Evolutionary conservation across 2,329 filamentous ascomycete genomes (phyloP).

Genomic region (Ophiocordyceps camponoti-rufipedis): DNA sequence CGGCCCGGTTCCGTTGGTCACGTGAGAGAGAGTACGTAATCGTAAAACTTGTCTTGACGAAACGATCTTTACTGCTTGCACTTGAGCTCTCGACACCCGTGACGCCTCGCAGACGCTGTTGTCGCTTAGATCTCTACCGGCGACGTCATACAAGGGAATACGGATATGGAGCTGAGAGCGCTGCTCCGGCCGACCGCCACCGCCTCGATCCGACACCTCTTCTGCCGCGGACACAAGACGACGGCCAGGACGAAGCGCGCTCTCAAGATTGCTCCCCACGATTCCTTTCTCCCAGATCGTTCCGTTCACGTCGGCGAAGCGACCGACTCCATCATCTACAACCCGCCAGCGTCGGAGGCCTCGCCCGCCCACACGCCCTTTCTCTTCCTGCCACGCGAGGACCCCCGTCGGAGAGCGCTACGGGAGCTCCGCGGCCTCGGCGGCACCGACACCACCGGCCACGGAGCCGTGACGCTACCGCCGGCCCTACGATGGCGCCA

Average conservation of each 20-base stretch:
- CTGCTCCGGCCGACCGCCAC: conserved; percentile 12
- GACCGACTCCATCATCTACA: conserved; percentile 31
- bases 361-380: conserved; percentile 48
- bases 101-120: no score
- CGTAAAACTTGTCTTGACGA: no score
- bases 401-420: conserved; percentile 33
- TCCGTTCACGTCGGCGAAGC: conserved; percentile 10
- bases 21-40: no score
- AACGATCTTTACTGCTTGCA: no score
- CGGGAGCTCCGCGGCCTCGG: conserved; percentile 18
- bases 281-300: conserved; percentile 33
- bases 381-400: conserved; percentile 41
- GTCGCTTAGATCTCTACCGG: no score
- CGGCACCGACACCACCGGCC: conserved; percentile 2
- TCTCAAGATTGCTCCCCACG: conserved; percentile 41
- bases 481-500: conserved; percentile 16
- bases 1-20: no score
- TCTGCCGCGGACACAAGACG: conserved; percentile 28
- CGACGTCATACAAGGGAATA: no score
- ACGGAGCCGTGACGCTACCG: conserved; percentile 11
- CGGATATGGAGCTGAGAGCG: conserved; percentile 16
- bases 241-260: conserved; percentile 34
- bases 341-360: conserved; percentile 33
- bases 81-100: no score
- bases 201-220: conserved; percentile 6